Evolutionary conservation across 2,329 filamentous ascomycete genomes (phyloP).

Genomic region (Didymella lethalis): DNA sequence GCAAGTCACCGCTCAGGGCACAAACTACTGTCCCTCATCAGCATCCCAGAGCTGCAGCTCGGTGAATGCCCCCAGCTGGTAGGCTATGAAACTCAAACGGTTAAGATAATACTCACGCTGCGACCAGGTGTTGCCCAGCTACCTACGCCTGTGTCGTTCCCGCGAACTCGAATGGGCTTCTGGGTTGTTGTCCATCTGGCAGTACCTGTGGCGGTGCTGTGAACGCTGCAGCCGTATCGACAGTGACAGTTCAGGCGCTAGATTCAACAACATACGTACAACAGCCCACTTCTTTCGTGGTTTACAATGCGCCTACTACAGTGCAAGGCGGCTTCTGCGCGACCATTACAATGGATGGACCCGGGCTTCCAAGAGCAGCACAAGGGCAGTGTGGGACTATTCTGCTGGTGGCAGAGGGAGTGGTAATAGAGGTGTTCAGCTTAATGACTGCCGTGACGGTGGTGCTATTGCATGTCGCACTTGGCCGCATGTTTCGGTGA

Average conservation of each 20-base stretch:
- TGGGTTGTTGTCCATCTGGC: conserved; percentile 51
- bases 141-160: conserved; percentile 46
- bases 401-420: conserved; percentile 43
- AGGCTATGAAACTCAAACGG: conserved; percentile 17
- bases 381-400: conserved; percentile 50
- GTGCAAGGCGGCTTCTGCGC: conserved; percentile 46
- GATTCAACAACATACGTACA: conserved; percentile 43
- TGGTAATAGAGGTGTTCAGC: conserved; percentile 28
- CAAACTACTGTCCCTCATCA: conserved; percentile 45
- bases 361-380: conserved; percentile 44
- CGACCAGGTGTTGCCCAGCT: conserved; percentile 48
- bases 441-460: conserved; percentile 28
- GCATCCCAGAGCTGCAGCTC: conserved; percentile 53
- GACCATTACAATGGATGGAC: conserved; percentile 48
- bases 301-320: conserved; percentile 34
- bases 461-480: conserved; percentile 34
- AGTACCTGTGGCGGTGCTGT: conserved; percentile 45
- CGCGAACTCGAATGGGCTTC: conserved; percentile 43
- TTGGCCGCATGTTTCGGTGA: conserved; percentile 38
- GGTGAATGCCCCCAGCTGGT: conserved; percentile 55
- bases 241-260: conserved; percentile 46
- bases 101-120: not conserved
- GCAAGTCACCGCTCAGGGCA: conserved; percentile 44
- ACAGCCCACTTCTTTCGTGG: conserved; percentile 38
- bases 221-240: conserved; percentile 44